A percentile compares a stretch with the other conserved stretches of the same genome.
These are phyloP conservation scores for Pulveroboletus ravenelii DNA, from an alignment of 768 basidiomycete genomes.

Conservation along the genomic window DNA sequence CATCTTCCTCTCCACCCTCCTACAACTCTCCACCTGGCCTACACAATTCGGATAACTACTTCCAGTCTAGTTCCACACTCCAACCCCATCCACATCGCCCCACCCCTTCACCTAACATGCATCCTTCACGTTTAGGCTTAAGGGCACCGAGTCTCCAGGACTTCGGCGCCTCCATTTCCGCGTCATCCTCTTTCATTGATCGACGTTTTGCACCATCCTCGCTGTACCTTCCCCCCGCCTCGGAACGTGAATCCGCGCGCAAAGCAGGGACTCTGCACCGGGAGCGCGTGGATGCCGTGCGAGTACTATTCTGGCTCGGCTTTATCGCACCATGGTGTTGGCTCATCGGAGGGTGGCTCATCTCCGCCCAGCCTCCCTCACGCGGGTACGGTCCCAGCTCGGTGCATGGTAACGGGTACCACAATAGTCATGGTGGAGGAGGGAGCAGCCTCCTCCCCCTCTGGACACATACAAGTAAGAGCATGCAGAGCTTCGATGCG, in stretches of 20 bases:
- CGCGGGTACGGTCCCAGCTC: constrained; percentile 9
- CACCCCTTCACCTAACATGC: constrained; percentile 1
- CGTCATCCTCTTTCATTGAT: constrained; percentile 49
- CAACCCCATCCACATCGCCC: constrained; percentile 17
- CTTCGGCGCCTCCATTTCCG: constrained; percentile 26
- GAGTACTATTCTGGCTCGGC: constrained; percentile 71
- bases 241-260: constrained; percentile 30
- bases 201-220: constrained; percentile 46
- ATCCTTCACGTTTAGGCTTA: constrained; percentile 10
- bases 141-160: constrained; percentile 28
- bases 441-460: constrained; percentile 33
- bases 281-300: constrained; percentile 33
- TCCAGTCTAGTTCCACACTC: constrained; percentile 2
- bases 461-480: constrained; percentile 38
- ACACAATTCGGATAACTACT: constrained; percentile 17
- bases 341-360: constrained; percentile 74
- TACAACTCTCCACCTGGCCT: constrained; percentile 17
- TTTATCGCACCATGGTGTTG: constrained; percentile 71
- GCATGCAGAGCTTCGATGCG: constrained; percentile 39
- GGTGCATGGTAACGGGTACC: constrained; percentile 8
- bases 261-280: constrained; percentile 10
- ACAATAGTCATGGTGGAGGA: constrained; percentile 33
- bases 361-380: constrained; percentile 20
- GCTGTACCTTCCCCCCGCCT: constrained; percentile 32
- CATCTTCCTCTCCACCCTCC: constrained; percentile 25